phyloP scores from a whole-genome alignment of 140 eudicot genomes.

The Flaveria floridana region DNA sequence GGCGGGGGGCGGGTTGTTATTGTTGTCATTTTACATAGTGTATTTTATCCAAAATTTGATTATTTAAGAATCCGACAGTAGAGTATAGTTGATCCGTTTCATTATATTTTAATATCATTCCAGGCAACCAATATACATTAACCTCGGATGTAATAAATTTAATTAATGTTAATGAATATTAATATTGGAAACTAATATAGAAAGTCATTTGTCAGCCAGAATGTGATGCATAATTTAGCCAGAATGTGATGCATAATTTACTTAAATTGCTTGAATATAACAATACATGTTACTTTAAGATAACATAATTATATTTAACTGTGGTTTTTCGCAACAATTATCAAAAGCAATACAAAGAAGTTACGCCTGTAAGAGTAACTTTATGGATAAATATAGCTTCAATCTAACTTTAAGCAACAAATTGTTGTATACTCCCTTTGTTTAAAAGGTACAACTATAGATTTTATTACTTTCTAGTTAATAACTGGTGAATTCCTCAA shows the following conservation, averaged over 20 bases:
- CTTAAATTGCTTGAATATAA: constrained; percentile 2
- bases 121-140: no score
- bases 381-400: constrained; percentile 26
- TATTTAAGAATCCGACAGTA: no score
- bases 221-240: not conserved
- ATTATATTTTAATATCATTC: no score
- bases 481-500: not conserved
- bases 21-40: no score
- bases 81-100: no score
- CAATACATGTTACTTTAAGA: not conserved
- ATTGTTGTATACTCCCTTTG: constrained; percentile 3
- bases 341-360: constrained; percentile 17
- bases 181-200: not conserved
- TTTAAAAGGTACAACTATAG: not conserved
- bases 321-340: not conserved
- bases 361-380: constrained; percentile 31
- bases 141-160: no score
- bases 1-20: no score
- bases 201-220: not conserved
- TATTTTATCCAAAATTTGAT: no score
- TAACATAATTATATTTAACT: not conserved
- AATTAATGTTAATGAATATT: not conserved
- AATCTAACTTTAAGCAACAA: constrained; percentile 27
- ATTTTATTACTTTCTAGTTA: not conserved
- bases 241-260: no score